A percentile compares a stretch with the other conserved stretches of the same genome.
Evolutionary conservation across 2,329 filamentous ascomycete genomes (phyloP).

Genomic region (Pleomassaria siparia): DNA sequence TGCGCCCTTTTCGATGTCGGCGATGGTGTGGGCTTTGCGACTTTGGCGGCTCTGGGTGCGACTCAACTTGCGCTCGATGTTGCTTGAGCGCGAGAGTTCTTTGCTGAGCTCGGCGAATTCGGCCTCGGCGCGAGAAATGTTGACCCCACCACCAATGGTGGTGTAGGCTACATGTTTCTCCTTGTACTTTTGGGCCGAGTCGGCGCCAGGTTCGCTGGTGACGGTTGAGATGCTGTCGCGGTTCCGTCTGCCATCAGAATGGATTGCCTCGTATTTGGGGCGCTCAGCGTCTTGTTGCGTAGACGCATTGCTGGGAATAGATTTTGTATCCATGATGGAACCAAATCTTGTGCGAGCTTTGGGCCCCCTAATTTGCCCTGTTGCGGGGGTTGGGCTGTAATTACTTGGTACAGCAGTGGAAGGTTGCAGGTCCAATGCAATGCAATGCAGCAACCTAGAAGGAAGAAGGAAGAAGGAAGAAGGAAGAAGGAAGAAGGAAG

Average conservation of each 20-base stretch:
- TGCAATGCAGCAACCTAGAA: slow-evolving; percentile 3
- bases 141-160: slow-evolving; percentile 54
- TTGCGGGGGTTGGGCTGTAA: not conserved
- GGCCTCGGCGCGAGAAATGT: slow-evolving; percentile 66
- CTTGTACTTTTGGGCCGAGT: slow-evolving; percentile 14
- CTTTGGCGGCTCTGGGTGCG: slow-evolving; percentile 51
- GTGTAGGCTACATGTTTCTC: slow-evolving; percentile 21
- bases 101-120: slow-evolving; percentile 68
- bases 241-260: slow-evolving; percentile 20
- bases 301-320: slow-evolving; percentile 20
- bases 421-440: not conserved
- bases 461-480: not conserved
- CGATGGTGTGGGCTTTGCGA: slow-evolving; percentile 32
- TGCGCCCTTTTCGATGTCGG: slow-evolving; percentile 65
- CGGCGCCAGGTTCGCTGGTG: slow-evolving; percentile 19
- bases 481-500: too few relatives aligned
- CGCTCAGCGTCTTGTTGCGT: slow-evolving; percentile 25
- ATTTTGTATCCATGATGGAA: slow-evolving; percentile 31
- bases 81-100: slow-evolving; percentile 46
- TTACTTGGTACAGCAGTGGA: too few relatives aligned
- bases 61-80: slow-evolving; percentile 41
- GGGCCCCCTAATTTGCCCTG: not conserved
- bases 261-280: slow-evolving; percentile 33
- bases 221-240: slow-evolving; percentile 25
- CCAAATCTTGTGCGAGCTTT: slow-evolving; percentile 15